These are phyloP conservation scores for Zychaea mexicana DNA, from an alignment of 371 early-diverging fungal genomes.

Conservation along the genomic window DNA sequence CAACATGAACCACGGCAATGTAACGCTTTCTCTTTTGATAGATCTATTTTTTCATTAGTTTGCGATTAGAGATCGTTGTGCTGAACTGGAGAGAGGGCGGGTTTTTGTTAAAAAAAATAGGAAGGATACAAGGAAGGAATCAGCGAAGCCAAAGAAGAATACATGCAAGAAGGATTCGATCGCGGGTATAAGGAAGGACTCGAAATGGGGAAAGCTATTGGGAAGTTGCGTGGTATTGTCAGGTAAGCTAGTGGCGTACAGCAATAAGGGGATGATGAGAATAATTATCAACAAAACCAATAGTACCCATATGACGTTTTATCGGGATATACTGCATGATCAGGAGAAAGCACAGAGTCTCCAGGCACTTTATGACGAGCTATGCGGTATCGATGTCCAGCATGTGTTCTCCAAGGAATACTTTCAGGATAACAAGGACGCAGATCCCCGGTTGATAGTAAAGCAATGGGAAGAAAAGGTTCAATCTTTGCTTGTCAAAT, in stretches of 20 bases:
- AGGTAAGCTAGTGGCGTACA: conserved; percentile 31
- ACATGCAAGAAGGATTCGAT: conserved; percentile 69
- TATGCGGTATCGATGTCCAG: conserved; percentile 33
- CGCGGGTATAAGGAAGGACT: conserved; percentile 56
- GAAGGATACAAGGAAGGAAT: conserved; percentile 70
- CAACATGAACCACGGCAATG: conserved; percentile 61
- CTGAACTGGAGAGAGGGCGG: too few species aligned
- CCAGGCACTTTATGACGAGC: conserved; percentile 27
- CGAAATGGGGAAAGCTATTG: conserved; percentile 45
- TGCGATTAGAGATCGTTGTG: too few species aligned
- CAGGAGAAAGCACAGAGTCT: conserved; percentile 22
- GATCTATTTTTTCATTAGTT: not conserved
- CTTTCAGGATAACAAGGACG: conserved; percentile 16
- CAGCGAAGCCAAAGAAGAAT: conserved; percentile 61
- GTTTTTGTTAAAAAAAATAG: conserved; percentile 29
- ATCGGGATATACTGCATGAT: conserved; percentile 26
- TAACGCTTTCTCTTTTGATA: too few species aligned
- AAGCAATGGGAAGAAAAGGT: conserved; percentile 10
- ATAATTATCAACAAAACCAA: too few species aligned
- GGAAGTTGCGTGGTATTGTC: conserved; percentile 52
- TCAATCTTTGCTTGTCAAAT: not conserved
- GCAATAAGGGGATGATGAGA: too few species aligned
- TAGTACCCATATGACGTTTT: conserved; percentile 36
- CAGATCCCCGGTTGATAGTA: not conserved
- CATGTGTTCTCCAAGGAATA: conserved; percentile 39